phyloP scores from a whole-genome alignment of 202 grass and related monocot genomes.

The Bolboschoenoplectus hybrid region DNA sequence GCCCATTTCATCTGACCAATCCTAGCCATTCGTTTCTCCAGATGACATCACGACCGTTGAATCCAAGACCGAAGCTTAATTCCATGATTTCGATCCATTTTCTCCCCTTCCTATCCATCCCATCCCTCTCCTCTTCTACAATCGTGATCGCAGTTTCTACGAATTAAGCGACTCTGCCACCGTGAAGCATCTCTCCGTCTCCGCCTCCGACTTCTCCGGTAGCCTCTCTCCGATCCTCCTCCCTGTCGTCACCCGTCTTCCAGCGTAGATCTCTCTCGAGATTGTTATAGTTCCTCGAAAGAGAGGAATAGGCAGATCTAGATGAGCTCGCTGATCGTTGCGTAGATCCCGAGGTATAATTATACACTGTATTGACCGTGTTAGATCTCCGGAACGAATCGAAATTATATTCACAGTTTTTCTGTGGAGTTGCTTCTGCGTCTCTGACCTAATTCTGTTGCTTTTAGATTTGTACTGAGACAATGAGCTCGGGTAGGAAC shows the following conservation, averaged over 20 bases:
- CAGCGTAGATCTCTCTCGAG: background rate
- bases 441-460: conserved; percentile 12
- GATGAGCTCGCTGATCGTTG: background rate
- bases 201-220: background rate
- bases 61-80: background rate
- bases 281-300: background rate
- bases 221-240: background rate
- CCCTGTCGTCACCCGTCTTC: too few species aligned
- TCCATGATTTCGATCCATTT: background rate
- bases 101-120: too few species aligned
- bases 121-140: background rate
- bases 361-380: background rate
- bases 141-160: background rate
- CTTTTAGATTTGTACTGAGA: conserved; percentile 36
- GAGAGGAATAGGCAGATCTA: conserved; percentile 25
- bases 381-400: background rate
- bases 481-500: conserved; percentile 62
- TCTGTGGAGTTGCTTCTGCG: background rate
- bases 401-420: background rate
- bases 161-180: background rate
- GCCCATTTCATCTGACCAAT: background rate
- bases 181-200: background rate
- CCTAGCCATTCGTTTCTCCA: background rate
- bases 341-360: conserved; percentile 21
- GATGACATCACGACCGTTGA: background rate